These are phyloP conservation scores for Ambrosia trifida DNA, from an alignment of 129 eudicot genomes.

Conservation along the genomic window DNA sequence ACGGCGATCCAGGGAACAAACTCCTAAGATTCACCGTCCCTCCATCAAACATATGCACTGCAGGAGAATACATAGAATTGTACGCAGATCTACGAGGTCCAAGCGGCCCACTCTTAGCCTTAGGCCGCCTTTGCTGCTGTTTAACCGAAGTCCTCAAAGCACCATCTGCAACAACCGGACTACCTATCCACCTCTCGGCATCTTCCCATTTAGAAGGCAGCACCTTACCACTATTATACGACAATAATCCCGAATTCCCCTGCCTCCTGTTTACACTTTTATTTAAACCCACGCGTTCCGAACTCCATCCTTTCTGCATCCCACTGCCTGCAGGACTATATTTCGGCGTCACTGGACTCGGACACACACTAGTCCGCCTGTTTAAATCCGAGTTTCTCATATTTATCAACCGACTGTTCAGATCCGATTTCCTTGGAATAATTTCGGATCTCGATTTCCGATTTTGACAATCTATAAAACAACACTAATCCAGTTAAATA, in stretches of 20 bases:
- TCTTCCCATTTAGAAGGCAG: conserved; percentile 99
- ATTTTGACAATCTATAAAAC: conserved; percentile 65
- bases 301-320: conserved; percentile 90
- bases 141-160: conserved; percentile 41
- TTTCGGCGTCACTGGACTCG: conserved; percentile 88
- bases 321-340: conserved; percentile 53
- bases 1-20: conserved; percentile 55
- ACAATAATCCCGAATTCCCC: conserved; percentile 46
- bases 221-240: conserved; percentile 64
- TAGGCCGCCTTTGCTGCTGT: conserved; percentile 68
- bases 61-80: conserved; percentile 73
- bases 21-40: conserved; percentile 39
- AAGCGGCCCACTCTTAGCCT: conserved; percentile 96
- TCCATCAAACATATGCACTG: conserved; percentile 63
- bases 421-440: conserved; percentile 58
- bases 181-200: conserved; percentile 96
- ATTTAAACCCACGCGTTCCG: conserved; percentile 77
- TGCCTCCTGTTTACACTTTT: conserved; percentile 52
- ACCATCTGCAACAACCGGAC: conserved; percentile 76
- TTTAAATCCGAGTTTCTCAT: conserved; percentile 50
- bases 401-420: conserved; percentile 52
- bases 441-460: conserved; percentile 72
- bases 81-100: conserved; percentile 82
- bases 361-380: conserved; percentile 48
- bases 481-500: conserved; percentile 1